These are phyloP conservation scores for Euphorbia celastroides DNA, from an alignment of 441 rosid genomes.

Conservation along the genomic window DNA sequence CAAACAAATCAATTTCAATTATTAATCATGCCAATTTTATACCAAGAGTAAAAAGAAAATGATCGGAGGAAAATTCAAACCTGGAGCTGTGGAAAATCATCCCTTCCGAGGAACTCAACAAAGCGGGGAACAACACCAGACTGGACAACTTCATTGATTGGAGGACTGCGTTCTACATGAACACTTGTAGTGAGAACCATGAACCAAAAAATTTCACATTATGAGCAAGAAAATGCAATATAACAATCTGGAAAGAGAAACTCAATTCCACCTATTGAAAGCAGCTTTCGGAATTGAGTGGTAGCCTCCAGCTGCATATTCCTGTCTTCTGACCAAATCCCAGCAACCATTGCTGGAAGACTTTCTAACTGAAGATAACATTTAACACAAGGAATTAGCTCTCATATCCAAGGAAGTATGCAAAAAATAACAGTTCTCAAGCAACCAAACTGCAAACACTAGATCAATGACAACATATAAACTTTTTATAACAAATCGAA, in stretches of 20 bases:
- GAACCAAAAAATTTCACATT: not conserved
- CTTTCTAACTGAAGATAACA: constrained; percentile 51
- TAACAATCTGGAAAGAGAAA: not conserved
- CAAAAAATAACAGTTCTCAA: not conserved
- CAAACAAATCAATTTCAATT: not conserved
- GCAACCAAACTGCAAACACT: not conserved
- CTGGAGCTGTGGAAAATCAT: constrained; percentile 71
- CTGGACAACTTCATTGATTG: constrained; percentile 69
- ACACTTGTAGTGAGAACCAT: not conserved
- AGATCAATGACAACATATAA: not conserved
- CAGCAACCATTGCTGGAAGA: constrained; percentile 60
- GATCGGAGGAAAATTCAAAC: constrained; percentile 24
- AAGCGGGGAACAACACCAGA: constrained; percentile 83
- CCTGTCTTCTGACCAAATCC: constrained; percentile 55
- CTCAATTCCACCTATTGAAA: constrained; percentile 51
- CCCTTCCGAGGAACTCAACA: constrained; percentile 69
- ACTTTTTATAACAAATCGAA: not conserved
- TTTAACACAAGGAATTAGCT: constrained; percentile 1
- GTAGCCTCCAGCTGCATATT: constrained; percentile 61
- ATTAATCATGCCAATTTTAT: not conserved
- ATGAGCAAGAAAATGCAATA: not conserved
- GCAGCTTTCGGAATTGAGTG: constrained; percentile 65
- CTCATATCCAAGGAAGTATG: not conserved
- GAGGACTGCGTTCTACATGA: constrained; percentile 63
- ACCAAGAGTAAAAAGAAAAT: not conserved